Evolutionary conservation across 1,284 basidiomycete species (phyloP).

Genomic region (Caloboletus firmus): DNA sequence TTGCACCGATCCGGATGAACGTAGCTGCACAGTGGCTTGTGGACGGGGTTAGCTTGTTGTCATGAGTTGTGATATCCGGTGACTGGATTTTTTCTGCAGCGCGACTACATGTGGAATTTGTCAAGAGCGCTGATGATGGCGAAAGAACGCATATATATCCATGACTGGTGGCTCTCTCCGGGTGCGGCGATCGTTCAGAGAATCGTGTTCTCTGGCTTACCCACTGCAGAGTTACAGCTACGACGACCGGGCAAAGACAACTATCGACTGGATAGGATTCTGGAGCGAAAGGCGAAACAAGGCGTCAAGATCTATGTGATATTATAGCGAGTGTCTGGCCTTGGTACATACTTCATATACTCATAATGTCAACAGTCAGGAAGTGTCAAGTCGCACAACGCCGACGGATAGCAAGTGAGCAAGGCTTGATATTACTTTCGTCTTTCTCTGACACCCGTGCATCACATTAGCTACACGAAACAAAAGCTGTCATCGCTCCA

Average conservation of each 20-base stretch:
- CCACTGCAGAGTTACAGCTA: constrained; percentile 71
- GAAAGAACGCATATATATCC: constrained; percentile 87
- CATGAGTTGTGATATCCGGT: neutral
- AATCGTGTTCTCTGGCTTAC: constrained; percentile 1
- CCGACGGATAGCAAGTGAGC: constrained; percentile 86
- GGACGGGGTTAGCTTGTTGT: constrained; percentile 73
- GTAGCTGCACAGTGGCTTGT: constrained; percentile 98
- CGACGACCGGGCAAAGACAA: constrained; percentile 82
- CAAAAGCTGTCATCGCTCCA: constrained; percentile 84
- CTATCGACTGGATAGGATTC: constrained; percentile 85
- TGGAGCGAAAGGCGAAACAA: constrained; percentile 92
- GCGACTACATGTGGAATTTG: constrained; percentile 98
- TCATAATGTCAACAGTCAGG: constrained; percentile 58
- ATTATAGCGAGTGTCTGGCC: constrained; percentile 65
- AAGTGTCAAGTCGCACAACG: constrained; percentile 97
- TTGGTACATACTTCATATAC: neutral
- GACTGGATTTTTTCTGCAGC: constrained; percentile 41
- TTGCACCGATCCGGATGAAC: constrained; percentile 91
- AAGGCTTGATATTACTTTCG: neutral
- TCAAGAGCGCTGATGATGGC: constrained; percentile 91
- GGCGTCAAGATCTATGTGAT: constrained; percentile 98
- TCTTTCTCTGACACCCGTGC: constrained; percentile 14
- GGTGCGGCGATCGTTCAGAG: constrained; percentile 42
- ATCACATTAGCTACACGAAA: constrained; percentile 76
- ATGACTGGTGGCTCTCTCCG: constrained; percentile 94